Percentiles rank a stretch among this genome's conserved stretches.
Conservation (phyloP, 2,329 filamentous ascomycete genomes). For the Fusarium illudens region DNA sequence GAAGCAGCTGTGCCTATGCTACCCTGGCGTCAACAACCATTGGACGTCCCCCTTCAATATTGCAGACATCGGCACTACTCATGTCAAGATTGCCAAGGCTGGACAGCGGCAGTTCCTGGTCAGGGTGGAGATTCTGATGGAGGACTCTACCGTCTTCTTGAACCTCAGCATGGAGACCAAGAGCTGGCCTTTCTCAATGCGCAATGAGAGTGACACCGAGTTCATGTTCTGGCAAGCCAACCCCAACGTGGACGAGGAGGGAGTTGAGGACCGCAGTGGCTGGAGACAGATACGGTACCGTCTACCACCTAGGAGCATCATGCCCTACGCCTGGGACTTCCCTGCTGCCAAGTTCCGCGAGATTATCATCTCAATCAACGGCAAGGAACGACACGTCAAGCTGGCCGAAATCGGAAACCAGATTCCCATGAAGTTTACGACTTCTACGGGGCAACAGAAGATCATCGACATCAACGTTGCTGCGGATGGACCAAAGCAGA, state of each 20-base stretch:
- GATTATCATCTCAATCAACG: slow-evolving; percentile 70
- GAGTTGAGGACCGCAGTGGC: slow-evolving; percentile 80
- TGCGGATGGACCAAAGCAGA: slow-evolving; percentile 94
- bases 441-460: slow-evolving; percentile 74
- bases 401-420: slow-evolving; percentile 96
- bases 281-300: slow-evolving; percentile 95
- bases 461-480: slow-evolving; percentile 97
- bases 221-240: slow-evolving; percentile 97
- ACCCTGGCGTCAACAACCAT: slow-evolving; percentile 92
- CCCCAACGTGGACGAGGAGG: slow-evolving; percentile 91
- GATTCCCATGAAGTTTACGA: slow-evolving; percentile 88
- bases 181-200: slow-evolving; percentile 98
- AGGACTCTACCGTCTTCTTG: slow-evolving; percentile 91
- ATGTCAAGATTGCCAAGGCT: slow-evolving; percentile 91
- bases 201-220: slow-evolving; percentile 96
- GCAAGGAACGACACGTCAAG: slow-evolving; percentile 84
- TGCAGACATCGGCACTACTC: slow-evolving; percentile 88
- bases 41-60: slow-evolving; percentile 99
- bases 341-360: slow-evolving; percentile 97
- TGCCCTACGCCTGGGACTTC: slow-evolving; percentile 99
- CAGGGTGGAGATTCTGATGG: slow-evolving; percentile 88
- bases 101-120: slow-evolving; percentile 90
- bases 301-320: slow-evolving; percentile 92
- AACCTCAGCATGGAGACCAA: slow-evolving; percentile 90
- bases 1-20: slow-evolving; percentile 93